Evolutionary conservation across 1,284 basidiomycete genomes (phyloP), one percentile per base, ranked within the genome.

Genomic region (Apiotrichum veenhuisii): DNA sequence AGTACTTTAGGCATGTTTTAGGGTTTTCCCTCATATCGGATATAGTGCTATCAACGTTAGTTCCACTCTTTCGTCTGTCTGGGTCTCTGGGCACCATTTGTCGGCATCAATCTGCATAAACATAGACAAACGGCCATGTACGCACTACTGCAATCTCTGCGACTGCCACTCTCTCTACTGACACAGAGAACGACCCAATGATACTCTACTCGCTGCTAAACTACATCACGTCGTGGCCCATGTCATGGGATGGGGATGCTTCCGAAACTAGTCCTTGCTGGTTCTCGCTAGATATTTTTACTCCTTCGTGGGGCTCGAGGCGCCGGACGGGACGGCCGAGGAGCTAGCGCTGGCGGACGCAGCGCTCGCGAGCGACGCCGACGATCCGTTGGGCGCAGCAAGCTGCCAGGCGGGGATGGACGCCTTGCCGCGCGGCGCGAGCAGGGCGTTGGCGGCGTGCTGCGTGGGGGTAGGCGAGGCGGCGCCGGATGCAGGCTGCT

Each of bases 341-440:
- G 48, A 45, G 55, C 59, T 55, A n/a, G 50, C 45, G 40, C 37
- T 43, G 12, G 41, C 14, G 20, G n/a, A 30, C 27, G 51, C 43
- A 5, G 41, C 14, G 20, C 11, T 22, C 30, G 51, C 43, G 14
- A 27, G 22, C 20, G 42, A 36, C 23, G 52, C 55, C 49, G 53
- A 52, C 23, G 52, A 53, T 23, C 64, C 67, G 27, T 54, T 55
- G 27, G 54, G 17, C 23, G 69, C 81, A 23, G 46, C 46, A 51
- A 88, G 79, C 72, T 95, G 91, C 91, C 91, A 95, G 7, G 89
- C 82, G 3, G 91, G 91, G 71, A 95, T 91, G 14, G 33, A 41
- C 3, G 60, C 88, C 82, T 14, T 89, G 87, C 65, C 84, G 10
- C 67, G 66, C 1, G 74, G 70, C 26, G 65, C 57, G 11, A 73